Conservation (phyloP, 2,329 filamentous ascomycete genomes). For the Pestalotiopsis sp. region DNA sequence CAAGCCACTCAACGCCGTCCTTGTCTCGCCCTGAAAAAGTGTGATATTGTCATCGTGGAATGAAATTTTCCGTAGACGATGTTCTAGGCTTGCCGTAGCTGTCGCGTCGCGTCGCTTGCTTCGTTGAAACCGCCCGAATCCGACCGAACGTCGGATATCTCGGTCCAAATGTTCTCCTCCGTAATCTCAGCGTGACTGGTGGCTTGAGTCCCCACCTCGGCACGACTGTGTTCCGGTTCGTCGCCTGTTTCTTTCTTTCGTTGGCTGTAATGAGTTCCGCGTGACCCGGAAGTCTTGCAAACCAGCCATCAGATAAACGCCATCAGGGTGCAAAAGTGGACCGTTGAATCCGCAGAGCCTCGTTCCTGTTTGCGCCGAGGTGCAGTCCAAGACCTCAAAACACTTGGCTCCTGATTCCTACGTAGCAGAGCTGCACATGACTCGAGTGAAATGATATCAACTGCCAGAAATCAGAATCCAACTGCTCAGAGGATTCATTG, state of each 20-base stretch:
- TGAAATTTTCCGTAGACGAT: slow-evolving; percentile 75
- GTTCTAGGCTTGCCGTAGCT: slow-evolving; percentile 40
- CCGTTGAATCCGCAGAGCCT: slow-evolving; percentile 17
- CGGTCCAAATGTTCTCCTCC: slow-evolving; percentile 20
- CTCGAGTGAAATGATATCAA: slow-evolving; percentile 76
- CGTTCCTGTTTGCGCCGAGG: slow-evolving; percentile 36
- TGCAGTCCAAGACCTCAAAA: slow-evolving; percentile 76
- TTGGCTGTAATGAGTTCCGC: slow-evolving; percentile 36
- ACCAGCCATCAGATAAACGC: slow-evolving; percentile 11
- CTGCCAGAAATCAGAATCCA: slow-evolving; percentile 76
- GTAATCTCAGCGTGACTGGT: slow-evolving; percentile 39
- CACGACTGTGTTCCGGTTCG: slow-evolving; percentile 43
- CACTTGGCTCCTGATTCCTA: slow-evolving; percentile 76
- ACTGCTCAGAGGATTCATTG: slow-evolving; percentile 56
- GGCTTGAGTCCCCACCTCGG: slow-evolving; percentile 45
- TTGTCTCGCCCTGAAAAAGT: slow-evolving; percentile 77
- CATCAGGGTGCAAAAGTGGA: slow-evolving; percentile 17
- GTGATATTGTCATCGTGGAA: slow-evolving; percentile 85
- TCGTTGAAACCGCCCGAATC: slow-evolving; percentile 53
- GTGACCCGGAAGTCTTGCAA: slow-evolving; percentile 16
- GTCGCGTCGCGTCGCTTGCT: slow-evolving; percentile 36
- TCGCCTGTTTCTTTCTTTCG: slow-evolving; percentile 47
- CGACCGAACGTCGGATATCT: slow-evolving; percentile 53
- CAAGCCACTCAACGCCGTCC: slow-evolving; percentile 42
- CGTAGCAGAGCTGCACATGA: slow-evolving; percentile 77